phyloP scores from a whole-genome alignment of 1,139 yeast species.

The Chernovozyma aurita region DNA sequence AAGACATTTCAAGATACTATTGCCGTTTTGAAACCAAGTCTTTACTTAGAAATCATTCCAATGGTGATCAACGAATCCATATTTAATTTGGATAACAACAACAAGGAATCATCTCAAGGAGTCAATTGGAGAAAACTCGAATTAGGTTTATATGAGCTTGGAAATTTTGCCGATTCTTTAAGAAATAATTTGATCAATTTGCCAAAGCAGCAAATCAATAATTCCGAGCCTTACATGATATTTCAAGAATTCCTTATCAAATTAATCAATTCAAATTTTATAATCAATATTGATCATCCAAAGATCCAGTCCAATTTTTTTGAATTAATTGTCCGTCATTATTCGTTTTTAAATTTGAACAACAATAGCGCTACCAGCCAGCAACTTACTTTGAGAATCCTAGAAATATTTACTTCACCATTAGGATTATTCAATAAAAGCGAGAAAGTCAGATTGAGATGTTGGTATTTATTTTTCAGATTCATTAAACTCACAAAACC shows the following conservation, averaged over 20 bases:
- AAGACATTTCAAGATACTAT: slow-evolving; percentile 82
- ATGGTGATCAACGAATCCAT: slow-evolving; percentile 60
- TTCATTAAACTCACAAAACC: slow-evolving; percentile 78
- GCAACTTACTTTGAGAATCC: slow-evolving; percentile 56
- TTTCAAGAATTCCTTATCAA: slow-evolving; percentile 62
- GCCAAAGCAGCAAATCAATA: slow-evolving; percentile 58
- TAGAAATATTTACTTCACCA: slow-evolving; percentile 75
- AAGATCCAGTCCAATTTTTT: slow-evolving; percentile 75
- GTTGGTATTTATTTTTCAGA: slow-evolving; percentile 88
- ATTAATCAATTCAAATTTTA: slow-evolving; percentile 55
- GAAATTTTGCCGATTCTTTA: slow-evolving; percentile 73
- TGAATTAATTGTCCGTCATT: slow-evolving; percentile 81
- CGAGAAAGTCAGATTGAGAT: slow-evolving; percentile 72
- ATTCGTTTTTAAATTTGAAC: slow-evolving; percentile 49
- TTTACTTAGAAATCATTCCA: slow-evolving; percentile 69
- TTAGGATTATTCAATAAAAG: slow-evolving; percentile 74
- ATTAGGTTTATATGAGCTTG: slow-evolving; percentile 78
- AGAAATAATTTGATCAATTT: slow-evolving; percentile 68
- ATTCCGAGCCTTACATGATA: slow-evolving; percentile 57
- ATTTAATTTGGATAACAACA: slow-evolving; percentile 17
- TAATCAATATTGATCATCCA: slow-evolving; percentile 59
- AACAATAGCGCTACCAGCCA: slow-evolving; percentile 18
- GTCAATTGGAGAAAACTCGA: slow-evolving; percentile 78
- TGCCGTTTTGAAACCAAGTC: slow-evolving; percentile 67
- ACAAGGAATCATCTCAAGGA: slow-evolving; percentile 6